phyloP scores from a whole-genome alignment of 2,329 filamentous ascomycete species.

The Penicillium freii region DNA sequence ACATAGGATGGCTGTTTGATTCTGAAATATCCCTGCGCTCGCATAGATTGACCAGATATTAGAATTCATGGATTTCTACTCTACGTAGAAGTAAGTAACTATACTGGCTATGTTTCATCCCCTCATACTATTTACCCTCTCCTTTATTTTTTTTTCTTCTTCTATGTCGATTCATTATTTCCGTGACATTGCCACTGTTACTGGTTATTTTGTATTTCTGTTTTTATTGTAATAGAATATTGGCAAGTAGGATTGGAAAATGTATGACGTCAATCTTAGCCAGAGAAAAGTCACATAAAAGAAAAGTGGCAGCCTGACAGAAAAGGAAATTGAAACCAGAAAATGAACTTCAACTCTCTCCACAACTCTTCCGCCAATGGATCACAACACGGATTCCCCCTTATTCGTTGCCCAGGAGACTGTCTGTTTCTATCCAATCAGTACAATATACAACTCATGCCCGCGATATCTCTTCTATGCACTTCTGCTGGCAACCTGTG shows the following conservation, averaged over 20 bases:
- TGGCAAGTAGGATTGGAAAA: background rate
- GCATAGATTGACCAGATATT: background rate
- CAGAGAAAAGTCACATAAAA: background rate
- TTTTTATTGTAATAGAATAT: background rate
- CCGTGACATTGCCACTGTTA: background rate
- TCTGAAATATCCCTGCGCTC: no score
- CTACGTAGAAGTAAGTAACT: no score
- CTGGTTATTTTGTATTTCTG: no score
- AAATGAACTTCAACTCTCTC: background rate
- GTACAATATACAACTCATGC: constrained; percentile 34
- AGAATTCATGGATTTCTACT: background rate
- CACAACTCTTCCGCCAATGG: background rate
- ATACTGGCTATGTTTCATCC: no score
- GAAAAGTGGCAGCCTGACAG: background rate
- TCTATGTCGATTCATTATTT: background rate
- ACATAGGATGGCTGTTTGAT: no score
- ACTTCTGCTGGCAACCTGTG: constrained; percentile 28
- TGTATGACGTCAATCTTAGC: background rate
- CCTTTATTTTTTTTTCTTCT: background rate
- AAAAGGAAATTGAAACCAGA: background rate
- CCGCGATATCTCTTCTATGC: constrained; percentile 37
- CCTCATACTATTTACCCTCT: no score
- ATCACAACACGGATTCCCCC: background rate
- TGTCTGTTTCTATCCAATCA: constrained; percentile 34
- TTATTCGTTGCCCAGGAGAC: constrained; percentile 33